These are phyloP conservation scores for Mycothermus thermophilus DNA, from an alignment of 495 filamentous ascomycete species.

Conservation along the genomic window DNA sequence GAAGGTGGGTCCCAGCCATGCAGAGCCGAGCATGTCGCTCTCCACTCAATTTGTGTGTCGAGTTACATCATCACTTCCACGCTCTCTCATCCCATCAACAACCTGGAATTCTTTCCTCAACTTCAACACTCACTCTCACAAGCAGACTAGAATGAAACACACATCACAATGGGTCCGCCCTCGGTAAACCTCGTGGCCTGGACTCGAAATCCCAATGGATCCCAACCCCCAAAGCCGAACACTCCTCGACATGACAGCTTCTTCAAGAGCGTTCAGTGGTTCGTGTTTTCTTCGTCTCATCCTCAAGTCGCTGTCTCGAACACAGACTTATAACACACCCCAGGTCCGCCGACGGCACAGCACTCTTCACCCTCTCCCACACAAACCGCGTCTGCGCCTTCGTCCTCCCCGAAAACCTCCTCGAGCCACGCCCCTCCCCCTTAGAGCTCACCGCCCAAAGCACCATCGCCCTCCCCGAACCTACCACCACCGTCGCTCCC, in stretches of 20 bases:
- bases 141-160: too few relatives aligned
- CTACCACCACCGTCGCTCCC: conserved; percentile 54
- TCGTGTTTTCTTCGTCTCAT: conserved; percentile 1
- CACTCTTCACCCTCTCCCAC: conserved; percentile 58
- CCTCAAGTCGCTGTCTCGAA: neutral
- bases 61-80: too few relatives aligned
- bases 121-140: too few relatives aligned
- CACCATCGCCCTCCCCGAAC: conserved; percentile 45
- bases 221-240: neutral
- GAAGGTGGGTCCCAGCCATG: too few relatives aligned
- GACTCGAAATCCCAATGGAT: conserved; percentile 9
- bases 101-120: too few relatives aligned
- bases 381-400: conserved; percentile 56
- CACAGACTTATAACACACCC: conserved; percentile 2
- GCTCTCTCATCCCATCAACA: too few relatives aligned
- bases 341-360: conserved; percentile 68
- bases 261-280: conserved; percentile 26
- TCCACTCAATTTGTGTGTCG: too few relatives aligned
- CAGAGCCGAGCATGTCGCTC: too few relatives aligned
- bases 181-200: conserved; percentile 13
- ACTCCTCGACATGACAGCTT: conserved; percentile 17
- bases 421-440: conserved; percentile 37
- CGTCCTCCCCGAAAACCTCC: conserved; percentile 58
- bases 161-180: conserved; percentile 16
- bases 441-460: conserved; percentile 47